Conservation (phyloP, 306 rosid genomes). For the Vigna unguiculata region DNA sequence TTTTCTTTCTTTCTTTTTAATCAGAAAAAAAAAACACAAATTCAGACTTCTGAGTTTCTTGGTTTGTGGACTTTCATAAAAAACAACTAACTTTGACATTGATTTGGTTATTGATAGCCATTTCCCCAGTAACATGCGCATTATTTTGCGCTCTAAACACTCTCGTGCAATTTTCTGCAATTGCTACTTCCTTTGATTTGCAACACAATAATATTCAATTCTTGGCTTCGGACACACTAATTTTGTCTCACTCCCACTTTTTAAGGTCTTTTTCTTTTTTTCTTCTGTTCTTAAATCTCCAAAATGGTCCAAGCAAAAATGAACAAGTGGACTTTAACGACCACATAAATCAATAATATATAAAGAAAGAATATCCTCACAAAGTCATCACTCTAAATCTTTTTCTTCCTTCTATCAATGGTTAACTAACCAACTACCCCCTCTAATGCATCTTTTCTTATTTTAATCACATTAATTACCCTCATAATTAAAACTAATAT, state of each 20-base stretch:
- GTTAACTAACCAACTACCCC: slow-evolving; percentile 45
- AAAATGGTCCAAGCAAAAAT: slow-evolving; percentile 19
- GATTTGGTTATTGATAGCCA: neutral
- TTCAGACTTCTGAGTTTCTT: slow-evolving; percentile 17
- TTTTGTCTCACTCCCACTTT: slow-evolving; percentile 47
- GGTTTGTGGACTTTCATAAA: slow-evolving; percentile 41
- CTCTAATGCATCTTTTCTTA: slow-evolving; percentile 19
- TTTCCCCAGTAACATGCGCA: slow-evolving; percentile 47
- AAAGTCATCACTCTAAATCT: neutral
- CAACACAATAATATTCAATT: slow-evolving; percentile 42
- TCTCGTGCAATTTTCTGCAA: slow-evolving; percentile 32
- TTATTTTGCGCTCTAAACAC: slow-evolving; percentile 42
- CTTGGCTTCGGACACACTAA: slow-evolving; percentile 6
- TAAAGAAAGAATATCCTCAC: slow-evolving; percentile 35
- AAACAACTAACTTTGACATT: slow-evolving; percentile 44
- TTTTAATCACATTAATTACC: slow-evolving; percentile 13
- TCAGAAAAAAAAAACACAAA: neutral
- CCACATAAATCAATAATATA: slow-evolving; percentile 29
- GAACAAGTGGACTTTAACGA: slow-evolving; percentile 28
- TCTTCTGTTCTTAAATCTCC: slow-evolving; percentile 8
- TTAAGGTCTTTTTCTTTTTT: neutral
- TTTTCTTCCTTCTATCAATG: slow-evolving; percentile 2
- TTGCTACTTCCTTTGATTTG: slow-evolving; percentile 38
- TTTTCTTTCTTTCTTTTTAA: no score
- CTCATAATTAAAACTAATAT: neutral